Base-by-base conservation (phyloP, 2,329 filamentous ascomycete genomes). In the Orbilia quercus region DNA sequence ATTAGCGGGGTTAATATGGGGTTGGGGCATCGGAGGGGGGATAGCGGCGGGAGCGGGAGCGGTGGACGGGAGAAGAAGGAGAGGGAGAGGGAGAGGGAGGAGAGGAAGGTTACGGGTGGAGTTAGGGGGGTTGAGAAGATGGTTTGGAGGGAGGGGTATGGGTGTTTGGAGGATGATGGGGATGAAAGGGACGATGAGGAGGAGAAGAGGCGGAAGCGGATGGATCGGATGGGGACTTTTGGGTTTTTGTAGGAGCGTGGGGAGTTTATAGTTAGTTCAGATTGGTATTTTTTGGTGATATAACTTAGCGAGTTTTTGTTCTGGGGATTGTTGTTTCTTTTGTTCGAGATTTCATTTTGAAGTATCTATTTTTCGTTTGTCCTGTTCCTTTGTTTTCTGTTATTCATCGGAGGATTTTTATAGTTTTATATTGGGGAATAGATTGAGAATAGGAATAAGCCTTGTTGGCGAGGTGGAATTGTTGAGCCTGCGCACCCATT, bases 141-240 rank as follows among this genome's bases (percentile, higher is more conserved):
- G 45, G 51, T 58, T n/a, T 65, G 70, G 62, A 25, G 54, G 31
- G 59, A 72, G 11, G 67, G 67, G 11, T 72, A 72, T 60, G 38
- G 44, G 22, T 45, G 34, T 1, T 23, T 14, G 5, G 51, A 45
- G 14, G 67, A 7, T 1, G 51, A 44, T 1, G 67, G 48, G 11
- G 38, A 55, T 31, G 67, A 50, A 11, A n/a, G n/a, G n/a, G n/a
- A n/a, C n/a, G 67, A 34, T 0, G 67, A 72, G 9, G 44, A 47
- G 38, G 59, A 44, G 28, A 54, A 50, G 42, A 62, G 59, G 44
- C 22, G 60, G 44, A 42, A 53, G 11, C 58, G 67, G 36, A 55
- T 64, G 31, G 59, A 72, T 9, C 22, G 67, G 12, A 72, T 54
- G 45, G 67, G 67, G 2, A 72, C 67, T 14, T 72, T 72, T 72